Percentiles rank a stretch among this genome's conserved stretches.
Evolutionary conservation across 2,329 filamentous ascomycete species (phyloP).

Genomic region (Aspergillus sp.): DNA sequence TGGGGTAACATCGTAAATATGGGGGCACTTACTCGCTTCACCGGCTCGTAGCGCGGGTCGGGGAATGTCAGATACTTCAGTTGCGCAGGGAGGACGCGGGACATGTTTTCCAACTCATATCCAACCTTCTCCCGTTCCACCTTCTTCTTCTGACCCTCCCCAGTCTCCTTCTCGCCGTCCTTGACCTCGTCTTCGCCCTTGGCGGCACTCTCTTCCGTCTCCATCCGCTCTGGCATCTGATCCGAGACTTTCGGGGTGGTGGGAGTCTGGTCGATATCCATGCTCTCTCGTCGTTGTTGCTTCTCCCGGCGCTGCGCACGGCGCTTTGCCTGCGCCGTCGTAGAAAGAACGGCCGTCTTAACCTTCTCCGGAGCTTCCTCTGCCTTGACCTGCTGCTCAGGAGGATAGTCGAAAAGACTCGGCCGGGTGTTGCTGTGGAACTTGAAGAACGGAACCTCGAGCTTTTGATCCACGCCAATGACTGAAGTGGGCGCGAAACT

Average conservation of each 20-base stretch:
- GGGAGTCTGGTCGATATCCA: constrained; percentile 85
- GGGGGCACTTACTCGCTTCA: constrained; percentile 69
- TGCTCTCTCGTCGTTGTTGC: constrained; percentile 84
- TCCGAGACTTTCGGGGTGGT: constrained; percentile 67
- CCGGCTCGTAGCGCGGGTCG: constrained; percentile 85
- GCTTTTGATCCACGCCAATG: constrained; percentile 88
- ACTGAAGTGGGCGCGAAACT: constrained; percentile 97
- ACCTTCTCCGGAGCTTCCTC: constrained; percentile 93
- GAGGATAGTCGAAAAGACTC: constrained; percentile 96
- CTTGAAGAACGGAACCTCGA: constrained; percentile 91
- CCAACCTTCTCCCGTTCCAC: constrained; percentile 93
- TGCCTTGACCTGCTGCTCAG: constrained; percentile 90
- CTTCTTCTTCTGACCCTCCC: constrained; percentile 76
- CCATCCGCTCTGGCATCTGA: constrained; percentile 79
- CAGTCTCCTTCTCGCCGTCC: constrained; percentile 59
- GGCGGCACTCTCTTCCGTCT: constrained; percentile 54
- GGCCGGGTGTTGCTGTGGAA: constrained; percentile 93
- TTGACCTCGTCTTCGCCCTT: constrained; percentile 65
- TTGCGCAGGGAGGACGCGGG: constrained; percentile 84
- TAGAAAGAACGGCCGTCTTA: constrained; percentile 92
- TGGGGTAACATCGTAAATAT: neutral
- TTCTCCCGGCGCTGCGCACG: constrained; percentile 92
- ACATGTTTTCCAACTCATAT: constrained; percentile 97
- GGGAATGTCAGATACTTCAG: constrained; percentile 95
- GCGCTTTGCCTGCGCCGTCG: constrained; percentile 94